Evolutionary conservation across 1,284 basidiomycete genomes (phyloP), one percentile per base, ranked within the genome.

Genomic region (Apiotrichum domesticum): DNA sequence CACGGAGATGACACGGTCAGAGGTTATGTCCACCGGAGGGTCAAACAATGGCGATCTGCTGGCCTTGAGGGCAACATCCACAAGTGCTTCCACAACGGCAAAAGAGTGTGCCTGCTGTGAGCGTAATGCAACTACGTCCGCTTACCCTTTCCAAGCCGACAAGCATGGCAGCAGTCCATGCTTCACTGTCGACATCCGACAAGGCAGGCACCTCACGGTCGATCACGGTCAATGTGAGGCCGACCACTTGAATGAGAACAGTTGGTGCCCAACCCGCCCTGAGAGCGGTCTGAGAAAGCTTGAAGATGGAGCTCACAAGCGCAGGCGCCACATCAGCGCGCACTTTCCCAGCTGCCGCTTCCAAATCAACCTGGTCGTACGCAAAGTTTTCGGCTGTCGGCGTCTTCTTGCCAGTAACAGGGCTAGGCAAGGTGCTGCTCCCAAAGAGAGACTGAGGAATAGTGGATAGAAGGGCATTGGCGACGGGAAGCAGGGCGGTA

Each of bases 81-180:
- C 74, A 10, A 87, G 70, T 9, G 82, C 80, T 14, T 90, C 79
- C 14, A 86, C 77, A 33, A 82, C 80, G 55, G 89, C 85, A 13
- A 90, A 83, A 1, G 83, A 77, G 5, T 80, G 78, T 64, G 91
- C 90, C 46, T 83, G 42, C 13, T 35, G 34, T 46, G 35, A 53
- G 29, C 41, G n/a, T n/a, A 39, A 7, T 8, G 1, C 33, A 15
- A 2, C 37, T 41, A 8, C 2, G 48, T 3, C n/a, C 61, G 79
- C 62, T 57, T 35, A 72, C 73, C 39, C 57, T 57, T 6, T 67
- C 55, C 15, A 79, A 55, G 0, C 62, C 58, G 0, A 51, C 32
- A 2, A 76, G 53, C 7, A 78, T 46, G 1, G 58, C 55, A 0
- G 53, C 51, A 2, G 73, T 52, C 80, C 80, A 80, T 0, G 50